Evolutionary conservation across 2,329 filamentous ascomycete species (phyloP).

Genomic region (Lachnellula subtilissima): DNA sequence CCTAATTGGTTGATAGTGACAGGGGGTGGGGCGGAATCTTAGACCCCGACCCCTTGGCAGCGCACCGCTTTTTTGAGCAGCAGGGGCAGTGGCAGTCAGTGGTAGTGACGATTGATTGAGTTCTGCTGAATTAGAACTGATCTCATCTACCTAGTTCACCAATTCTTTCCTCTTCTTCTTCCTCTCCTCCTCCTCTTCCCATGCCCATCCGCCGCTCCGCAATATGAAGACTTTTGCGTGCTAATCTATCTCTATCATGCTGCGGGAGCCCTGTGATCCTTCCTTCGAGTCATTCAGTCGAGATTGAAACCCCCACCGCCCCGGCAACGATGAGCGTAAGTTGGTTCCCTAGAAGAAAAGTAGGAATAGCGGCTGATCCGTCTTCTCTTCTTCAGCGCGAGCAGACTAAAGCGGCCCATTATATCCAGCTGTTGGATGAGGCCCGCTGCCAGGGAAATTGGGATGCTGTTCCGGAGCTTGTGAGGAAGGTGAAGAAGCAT

Average conservation of each 20-base stretch:
- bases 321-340: constrained; percentile 28
- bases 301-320: background rate
- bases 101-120: background rate
- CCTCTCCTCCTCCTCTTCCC: background rate
- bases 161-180: background rate
- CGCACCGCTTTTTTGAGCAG: background rate
- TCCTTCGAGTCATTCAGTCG: constrained; percentile 1
- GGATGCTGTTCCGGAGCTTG: constrained; percentile 79
- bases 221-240: background rate
- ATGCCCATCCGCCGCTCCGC: background rate
- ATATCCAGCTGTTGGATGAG: constrained; percentile 76
- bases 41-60: too few relatives aligned
- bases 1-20: too few relatives aligned
- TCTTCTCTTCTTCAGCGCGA: constrained; percentile 22
- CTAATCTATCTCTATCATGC: background rate
- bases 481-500: constrained; percentile 93
- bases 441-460: constrained; percentile 86
- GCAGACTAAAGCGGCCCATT: constrained; percentile 73
- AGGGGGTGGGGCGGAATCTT: too few relatives aligned
- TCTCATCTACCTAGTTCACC: background rate
- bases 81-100: background rate
- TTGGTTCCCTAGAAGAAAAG: background rate
- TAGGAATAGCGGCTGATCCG: constrained; percentile 4
- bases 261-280: background rate
- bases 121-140: background rate